phyloP scores from a whole-genome alignment of 2,329 filamentous ascomycete species.

The Bertia moriformis region DNA sequence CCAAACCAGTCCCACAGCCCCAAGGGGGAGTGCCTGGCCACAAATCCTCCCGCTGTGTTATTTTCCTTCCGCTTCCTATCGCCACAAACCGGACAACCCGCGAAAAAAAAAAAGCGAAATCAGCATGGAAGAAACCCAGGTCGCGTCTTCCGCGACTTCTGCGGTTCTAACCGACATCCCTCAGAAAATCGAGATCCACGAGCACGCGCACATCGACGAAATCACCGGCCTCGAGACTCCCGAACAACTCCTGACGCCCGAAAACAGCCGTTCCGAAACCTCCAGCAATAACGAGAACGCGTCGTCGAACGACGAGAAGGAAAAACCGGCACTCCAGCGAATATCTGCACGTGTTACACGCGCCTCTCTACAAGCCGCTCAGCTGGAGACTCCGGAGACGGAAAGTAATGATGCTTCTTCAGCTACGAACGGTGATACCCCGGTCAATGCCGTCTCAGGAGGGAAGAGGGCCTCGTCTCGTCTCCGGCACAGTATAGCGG shows the following conservation, averaged over 20 bases:
- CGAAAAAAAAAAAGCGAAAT: too few species aligned
- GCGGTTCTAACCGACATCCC: constrained; percentile 9
- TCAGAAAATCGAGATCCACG: constrained; percentile 8
- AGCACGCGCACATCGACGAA: constrained; percentile 12
- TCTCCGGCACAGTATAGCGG: constrained; percentile 1
- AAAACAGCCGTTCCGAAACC: constrained; percentile 24
- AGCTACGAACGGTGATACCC: too few species aligned
- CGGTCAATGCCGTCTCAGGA: neutral
- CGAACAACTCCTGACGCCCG: constrained; percentile 23
- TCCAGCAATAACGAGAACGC: constrained; percentile 21
- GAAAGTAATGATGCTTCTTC: too few species aligned
- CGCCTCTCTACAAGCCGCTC: constrained; percentile 14
- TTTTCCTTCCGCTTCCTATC: too few species aligned
- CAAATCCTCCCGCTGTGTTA: too few species aligned
- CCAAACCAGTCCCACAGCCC: too few species aligned
- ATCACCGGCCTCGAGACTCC: constrained; percentile 16
- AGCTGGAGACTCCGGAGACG: too few species aligned
- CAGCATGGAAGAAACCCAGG: too few species aligned
- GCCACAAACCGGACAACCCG: too few species aligned
- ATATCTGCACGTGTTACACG: constrained; percentile 21
- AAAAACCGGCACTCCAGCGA: constrained; percentile 14
- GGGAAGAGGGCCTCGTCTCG: neutral
- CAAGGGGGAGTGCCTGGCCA: too few species aligned
- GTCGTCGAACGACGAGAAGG: constrained; percentile 15
- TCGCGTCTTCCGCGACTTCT: constrained; percentile 14